A percentile compares a stretch with the other conserved stretches of the same genome.
phyloP scores from a whole-genome alignment of 495 filamentous ascomycete genomes.

The Aspergillus cavernicola region DNA sequence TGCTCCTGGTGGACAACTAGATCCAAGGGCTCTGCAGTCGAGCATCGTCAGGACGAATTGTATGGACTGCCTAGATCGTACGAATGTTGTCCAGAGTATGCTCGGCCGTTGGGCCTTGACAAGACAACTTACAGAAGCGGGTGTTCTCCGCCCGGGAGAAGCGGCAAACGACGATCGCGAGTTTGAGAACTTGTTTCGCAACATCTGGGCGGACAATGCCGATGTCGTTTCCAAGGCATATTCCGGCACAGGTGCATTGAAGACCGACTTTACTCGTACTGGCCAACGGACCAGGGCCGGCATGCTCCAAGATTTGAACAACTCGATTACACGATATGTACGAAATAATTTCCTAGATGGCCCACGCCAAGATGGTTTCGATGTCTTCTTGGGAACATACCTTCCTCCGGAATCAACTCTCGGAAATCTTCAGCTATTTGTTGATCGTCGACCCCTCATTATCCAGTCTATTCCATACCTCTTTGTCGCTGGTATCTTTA shows the following conservation, averaged over 20 bases:
- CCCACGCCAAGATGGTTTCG: slow-evolving; percentile 89
- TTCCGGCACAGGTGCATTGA: slow-evolving; percentile 91
- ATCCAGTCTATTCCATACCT: slow-evolving; percentile 91
- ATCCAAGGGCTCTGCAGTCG: slow-evolving; percentile 73
- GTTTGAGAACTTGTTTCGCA: slow-evolving; percentile 87
- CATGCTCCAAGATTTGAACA: slow-evolving; percentile 73
- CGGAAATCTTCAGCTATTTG: slow-evolving; percentile 65
- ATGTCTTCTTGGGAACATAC: slow-evolving; percentile 86
- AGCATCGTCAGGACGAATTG: slow-evolving; percentile 95
- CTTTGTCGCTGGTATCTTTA: slow-evolving; percentile 80
- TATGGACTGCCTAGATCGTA: slow-evolving; percentile 98
- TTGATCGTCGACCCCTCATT: slow-evolving; percentile 79
- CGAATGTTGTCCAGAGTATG: slow-evolving; percentile 96
- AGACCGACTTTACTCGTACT: slow-evolving; percentile 91
- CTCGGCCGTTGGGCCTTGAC: slow-evolving; percentile 84
- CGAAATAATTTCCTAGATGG: slow-evolving; percentile 92
- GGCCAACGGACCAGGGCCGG: slow-evolving; percentile 82
- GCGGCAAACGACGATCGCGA: slow-evolving; percentile 63
- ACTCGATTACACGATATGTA: slow-evolving; percentile 80
- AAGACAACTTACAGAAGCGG: slow-evolving; percentile 78
- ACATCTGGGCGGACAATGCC: slow-evolving; percentile 97
- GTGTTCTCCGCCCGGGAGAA: slow-evolving; percentile 67
- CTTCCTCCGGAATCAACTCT: slow-evolving; percentile 62
- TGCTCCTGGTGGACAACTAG: slow-evolving; percentile 62
- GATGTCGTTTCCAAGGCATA: slow-evolving; percentile 90